Evolutionary conservation across 2,329 filamentous ascomycete species (phyloP), one percentile per base, ranked within the genome.

Genomic region (Cercospora sp.): DNA sequence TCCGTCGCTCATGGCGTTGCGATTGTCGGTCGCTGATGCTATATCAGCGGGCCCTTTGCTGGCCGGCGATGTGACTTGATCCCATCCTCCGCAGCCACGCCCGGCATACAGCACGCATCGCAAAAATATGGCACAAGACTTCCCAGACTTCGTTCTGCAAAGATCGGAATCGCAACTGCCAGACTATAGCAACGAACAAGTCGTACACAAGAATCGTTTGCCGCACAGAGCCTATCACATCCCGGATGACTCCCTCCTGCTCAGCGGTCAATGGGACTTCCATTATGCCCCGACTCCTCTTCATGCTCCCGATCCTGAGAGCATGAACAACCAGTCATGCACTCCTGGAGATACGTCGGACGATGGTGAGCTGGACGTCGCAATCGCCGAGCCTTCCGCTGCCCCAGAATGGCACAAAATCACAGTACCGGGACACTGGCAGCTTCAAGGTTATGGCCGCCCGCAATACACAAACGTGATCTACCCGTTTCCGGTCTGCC

Each of bases 401-500:
- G 18, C 26, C 5, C 36, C 51, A 12, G 18, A 67, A 64, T 87
- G 86, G 83, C 78, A 80, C 20, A 80, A 85, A 42, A 87, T 90
- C 42, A 73, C 84, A 10, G 89, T 91, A 0, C 89, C 89, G 0
- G 87, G 87, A 3, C 87, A 89, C 74, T 91, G 89, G 89, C 89
- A 91, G 77, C 79, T 90, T 3, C 87, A 91, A 76, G 89, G 89
- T n/a, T 86, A 88, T 73, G 88, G 89, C 16, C n/a, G 81, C 65
- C 89, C 89, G 0, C 87, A 89, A 70, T 91, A 91, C 75, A 90
- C 89, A 12, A 91, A 91, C 70, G 83, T 89, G 28, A 82, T 86
- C 62, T 91, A 85, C 67, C 89, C 88, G 0, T 87, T 91, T 66
- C 88, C 88, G 0, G 86, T 89, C 1, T 84, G 85, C 67, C 89